phyloP scores from a whole-genome alignment of 2,329 filamentous ascomycete species.

The Pezicula radicicola region DNA sequence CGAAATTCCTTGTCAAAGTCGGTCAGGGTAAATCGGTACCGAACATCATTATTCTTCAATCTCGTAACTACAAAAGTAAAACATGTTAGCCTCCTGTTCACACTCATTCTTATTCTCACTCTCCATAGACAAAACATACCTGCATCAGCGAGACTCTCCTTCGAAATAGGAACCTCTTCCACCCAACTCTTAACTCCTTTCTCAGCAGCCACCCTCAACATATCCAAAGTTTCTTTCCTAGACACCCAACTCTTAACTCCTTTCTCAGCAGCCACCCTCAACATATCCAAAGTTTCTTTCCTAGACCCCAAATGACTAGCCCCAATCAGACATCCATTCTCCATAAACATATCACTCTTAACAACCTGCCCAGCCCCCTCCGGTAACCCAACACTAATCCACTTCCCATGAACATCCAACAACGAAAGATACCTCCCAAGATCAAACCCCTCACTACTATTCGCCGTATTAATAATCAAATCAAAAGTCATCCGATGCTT shows the following conservation, averaged over 20 bases:
- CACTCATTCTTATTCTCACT: not conserved
- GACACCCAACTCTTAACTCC: constrained; percentile 17
- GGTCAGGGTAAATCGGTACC: not conserved
- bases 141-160: not conserved
- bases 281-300: constrained; percentile 57
- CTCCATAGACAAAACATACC: not conserved
- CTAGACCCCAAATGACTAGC: constrained; percentile 53
- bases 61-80: not conserved
- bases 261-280: constrained; percentile 56
- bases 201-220: constrained; percentile 57
- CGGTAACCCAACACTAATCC: constrained; percentile 75
- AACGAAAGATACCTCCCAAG: constrained; percentile 69
- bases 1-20: not conserved
- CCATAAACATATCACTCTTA: constrained; percentile 69
- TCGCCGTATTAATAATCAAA: constrained; percentile 73
- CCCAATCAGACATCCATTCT: constrained; percentile 69
- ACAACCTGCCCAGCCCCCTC: constrained; percentile 69
- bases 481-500: constrained; percentile 60
- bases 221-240: constrained; percentile 56
- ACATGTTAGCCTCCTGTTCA: not conserved
- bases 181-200: constrained; percentile 29
- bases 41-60: not conserved
- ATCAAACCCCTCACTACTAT: constrained; percentile 63
- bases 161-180: not conserved
- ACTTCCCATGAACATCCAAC: constrained; percentile 75